These are phyloP conservation scores for Tylopilus sp. DNA, from an alignment of 1,284 basidiomycete species.

Conservation along the genomic window DNA sequence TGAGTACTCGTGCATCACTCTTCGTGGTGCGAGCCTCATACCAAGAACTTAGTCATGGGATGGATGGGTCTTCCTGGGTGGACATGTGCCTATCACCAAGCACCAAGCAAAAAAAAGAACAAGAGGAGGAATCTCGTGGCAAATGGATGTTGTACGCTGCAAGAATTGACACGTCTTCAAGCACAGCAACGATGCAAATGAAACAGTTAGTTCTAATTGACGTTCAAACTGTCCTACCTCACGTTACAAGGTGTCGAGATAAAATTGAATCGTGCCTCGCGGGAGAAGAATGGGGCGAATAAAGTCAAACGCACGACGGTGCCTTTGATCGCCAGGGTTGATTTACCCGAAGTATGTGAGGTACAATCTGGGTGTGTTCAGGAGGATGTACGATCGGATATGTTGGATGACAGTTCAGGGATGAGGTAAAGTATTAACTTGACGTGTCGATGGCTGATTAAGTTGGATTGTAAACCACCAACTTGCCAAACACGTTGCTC, in stretches of 20 bases:
- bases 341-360: constrained; percentile 16
- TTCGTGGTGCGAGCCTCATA: neutral
- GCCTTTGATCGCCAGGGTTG: constrained; percentile 32
- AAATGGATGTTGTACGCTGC: constrained; percentile 53
- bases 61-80: constrained; percentile 49
- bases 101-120: constrained; percentile 64
- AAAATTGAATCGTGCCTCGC: constrained; percentile 31
- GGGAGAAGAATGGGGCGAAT: constrained; percentile 16
- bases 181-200: constrained; percentile 45
- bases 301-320: constrained; percentile 24
- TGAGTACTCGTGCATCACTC: constrained; percentile 32
- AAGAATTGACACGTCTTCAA: constrained; percentile 58
- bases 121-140: constrained; percentile 62
- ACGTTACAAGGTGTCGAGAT: constrained; percentile 49
- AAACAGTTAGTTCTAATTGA: constrained; percentile 47
- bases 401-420: constrained; percentile 21
- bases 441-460: neutral
- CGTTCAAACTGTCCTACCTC: constrained; percentile 14
- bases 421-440: constrained; percentile 13
- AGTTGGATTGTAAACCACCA: neutral
- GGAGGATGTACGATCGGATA: constrained; percentile 12
- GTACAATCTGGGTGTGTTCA: neutral
- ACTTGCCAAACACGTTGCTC: too few relatives aligned
- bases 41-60: constrained; percentile 48
- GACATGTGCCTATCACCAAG: constrained; percentile 62